These are phyloP conservation scores for Novymonas esmeraldas DNA, from an alignment of 208 protist genomes.

Conservation along the genomic window DNA sequence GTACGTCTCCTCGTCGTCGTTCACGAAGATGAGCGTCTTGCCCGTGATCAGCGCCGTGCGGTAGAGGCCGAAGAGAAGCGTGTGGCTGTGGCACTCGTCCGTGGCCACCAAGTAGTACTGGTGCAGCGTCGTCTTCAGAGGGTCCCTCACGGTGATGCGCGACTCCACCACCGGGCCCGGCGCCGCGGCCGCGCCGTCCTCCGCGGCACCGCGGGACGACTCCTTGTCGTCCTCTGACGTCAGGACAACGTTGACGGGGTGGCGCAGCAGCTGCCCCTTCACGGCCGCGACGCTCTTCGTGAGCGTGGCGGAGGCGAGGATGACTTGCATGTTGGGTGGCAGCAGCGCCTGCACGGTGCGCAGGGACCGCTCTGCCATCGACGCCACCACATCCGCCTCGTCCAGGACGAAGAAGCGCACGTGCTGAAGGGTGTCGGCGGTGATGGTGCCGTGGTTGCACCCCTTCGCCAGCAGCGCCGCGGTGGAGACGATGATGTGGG, in stretches of 20 bases:
- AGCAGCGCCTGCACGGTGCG: conserved; percentile 82
- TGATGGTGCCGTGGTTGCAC: conserved; percentile 58
- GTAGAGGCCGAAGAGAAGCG: conserved; percentile 94
- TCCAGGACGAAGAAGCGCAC: conserved; percentile 93
- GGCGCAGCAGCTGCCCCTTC: conserved; percentile 94
- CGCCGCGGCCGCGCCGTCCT: conserved; percentile 43
- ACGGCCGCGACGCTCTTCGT: conserved; percentile 93
- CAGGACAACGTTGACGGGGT: conserved; percentile 91
- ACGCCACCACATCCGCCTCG: conserved; percentile 96
- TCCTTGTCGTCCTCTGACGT: conserved; percentile 70
- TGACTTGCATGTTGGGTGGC: conserved; percentile 89
- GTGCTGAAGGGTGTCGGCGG: conserved; percentile 53
- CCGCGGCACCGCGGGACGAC: conserved; percentile 41
- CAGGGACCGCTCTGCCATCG: conserved; percentile 94
- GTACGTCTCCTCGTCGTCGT: conserved; percentile 94
- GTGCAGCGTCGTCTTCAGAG: conserved; percentile 55
- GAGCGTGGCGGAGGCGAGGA: conserved; percentile 95
- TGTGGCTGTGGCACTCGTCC: conserved; percentile 93
- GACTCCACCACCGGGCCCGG: conserved; percentile 70
- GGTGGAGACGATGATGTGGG: conserved; percentile 86
- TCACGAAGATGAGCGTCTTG: conserved; percentile 97
- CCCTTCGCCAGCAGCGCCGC: conserved; percentile 81
- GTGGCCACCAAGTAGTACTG: conserved; percentile 92
- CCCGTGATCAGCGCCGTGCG: conserved; percentile 93
- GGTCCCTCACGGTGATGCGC: conserved; percentile 55